phyloP scores from a whole-genome alignment of 306 rosid species.

The Begonia masoniana region DNA sequence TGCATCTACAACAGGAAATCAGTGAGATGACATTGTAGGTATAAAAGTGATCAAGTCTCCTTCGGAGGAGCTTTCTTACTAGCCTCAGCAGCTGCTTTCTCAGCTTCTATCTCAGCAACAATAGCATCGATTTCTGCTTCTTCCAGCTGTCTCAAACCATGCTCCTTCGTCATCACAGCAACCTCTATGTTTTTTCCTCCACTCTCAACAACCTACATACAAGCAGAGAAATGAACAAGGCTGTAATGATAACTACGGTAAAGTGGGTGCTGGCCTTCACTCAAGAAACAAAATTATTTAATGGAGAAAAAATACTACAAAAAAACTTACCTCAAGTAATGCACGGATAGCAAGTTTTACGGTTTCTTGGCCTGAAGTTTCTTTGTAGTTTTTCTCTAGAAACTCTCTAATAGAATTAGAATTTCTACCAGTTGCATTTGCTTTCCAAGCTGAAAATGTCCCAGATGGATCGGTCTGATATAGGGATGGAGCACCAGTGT shows the following conservation, averaged over 20 bases:
- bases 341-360: slow-evolving; percentile 59
- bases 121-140: slow-evolving; percentile 93
- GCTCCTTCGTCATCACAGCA: slow-evolving; percentile 86
- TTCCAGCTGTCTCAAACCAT: slow-evolving; percentile 78
- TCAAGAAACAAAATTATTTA: too few relatives aligned
- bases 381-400: slow-evolving; percentile 87
- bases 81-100: slow-evolving; percentile 97
- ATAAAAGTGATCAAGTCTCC: slow-evolving; percentile 42
- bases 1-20: too few relatives aligned
- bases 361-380: slow-evolving; percentile 62
- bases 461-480: slow-evolving; percentile 99
- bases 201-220: slow-evolving; percentile 81
- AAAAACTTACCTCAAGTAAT: slow-evolving; percentile 43
- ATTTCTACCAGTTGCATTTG: slow-evolving; percentile 90
- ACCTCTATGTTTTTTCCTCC: slow-evolving; percentile 99
- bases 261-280: too few relatives aligned
- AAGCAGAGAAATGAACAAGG: slow-evolving; percentile 1
- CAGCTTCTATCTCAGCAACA: slow-evolving; percentile 88
- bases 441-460: slow-evolving; percentile 96
- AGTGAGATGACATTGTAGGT: background rate
- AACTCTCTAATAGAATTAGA: slow-evolving; percentile 88
- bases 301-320: background rate
- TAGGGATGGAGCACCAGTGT: slow-evolving; percentile 48
- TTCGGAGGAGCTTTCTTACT: slow-evolving; percentile 85
- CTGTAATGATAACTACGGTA: too few relatives aligned